These are phyloP conservation scores for Stagonosporopsis tanaceti DNA, from an alignment of 2,329 filamentous ascomycete species.

Conservation along the genomic window DNA sequence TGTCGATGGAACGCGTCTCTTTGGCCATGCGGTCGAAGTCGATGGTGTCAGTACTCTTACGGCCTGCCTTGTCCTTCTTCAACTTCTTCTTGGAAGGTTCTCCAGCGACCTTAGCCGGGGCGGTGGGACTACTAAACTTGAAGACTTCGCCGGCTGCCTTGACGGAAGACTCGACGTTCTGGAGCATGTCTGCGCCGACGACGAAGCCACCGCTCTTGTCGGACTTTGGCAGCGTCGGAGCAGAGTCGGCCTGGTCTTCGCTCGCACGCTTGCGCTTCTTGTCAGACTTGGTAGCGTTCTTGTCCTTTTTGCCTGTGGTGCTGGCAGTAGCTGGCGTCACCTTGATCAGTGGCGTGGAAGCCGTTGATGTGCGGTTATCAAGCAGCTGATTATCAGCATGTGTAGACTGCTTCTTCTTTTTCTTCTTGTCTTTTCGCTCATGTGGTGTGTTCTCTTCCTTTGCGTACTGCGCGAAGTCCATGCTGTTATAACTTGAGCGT, in stretches of 20 bases:
- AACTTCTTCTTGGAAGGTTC: neutral
- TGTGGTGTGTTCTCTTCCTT: neutral
- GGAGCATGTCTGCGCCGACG: conserved; percentile 18
- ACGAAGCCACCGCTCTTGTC: neutral
- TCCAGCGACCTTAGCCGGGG: neutral
- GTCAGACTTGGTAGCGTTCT: conserved; percentile 13
- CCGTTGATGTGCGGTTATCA: neutral
- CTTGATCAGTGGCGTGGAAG: conserved; percentile 1
- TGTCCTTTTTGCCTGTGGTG: conserved; percentile 19
- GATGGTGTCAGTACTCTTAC: conserved; percentile 1
- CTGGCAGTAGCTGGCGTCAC: conserved; percentile 11
- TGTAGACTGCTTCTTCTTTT: conserved; percentile 14
- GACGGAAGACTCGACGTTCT: conserved; percentile 20
- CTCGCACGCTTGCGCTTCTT: conserved; percentile 32
- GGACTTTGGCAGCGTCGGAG: neutral
- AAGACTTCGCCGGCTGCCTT: conserved; percentile 18
- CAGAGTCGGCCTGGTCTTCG: neutral
- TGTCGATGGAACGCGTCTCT: conserved; percentile 8
- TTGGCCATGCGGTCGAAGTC: conserved; percentile 12
- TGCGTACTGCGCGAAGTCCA: neutral
- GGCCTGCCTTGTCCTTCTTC: conserved; percentile 8
- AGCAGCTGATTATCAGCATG: conserved; percentile 1
- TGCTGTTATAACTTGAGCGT: too few species aligned
- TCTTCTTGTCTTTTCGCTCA: conserved; percentile 15
- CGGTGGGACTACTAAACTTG: neutral